Evolutionary conservation across 208 protist species (phyloP).

Genomic region (Trypanosoma scelopori): DNA sequence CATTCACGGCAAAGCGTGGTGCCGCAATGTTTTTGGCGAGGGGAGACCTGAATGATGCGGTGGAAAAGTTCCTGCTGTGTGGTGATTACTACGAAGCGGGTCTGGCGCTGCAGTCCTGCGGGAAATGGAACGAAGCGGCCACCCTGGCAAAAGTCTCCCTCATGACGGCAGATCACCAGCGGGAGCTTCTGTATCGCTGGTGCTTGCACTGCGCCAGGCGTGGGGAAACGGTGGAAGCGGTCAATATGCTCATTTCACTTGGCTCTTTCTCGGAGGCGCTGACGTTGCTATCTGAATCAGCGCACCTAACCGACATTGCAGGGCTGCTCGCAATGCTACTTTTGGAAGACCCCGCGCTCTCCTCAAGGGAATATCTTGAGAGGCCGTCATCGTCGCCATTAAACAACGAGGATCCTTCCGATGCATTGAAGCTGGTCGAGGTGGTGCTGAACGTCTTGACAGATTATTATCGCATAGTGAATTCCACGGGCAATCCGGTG

Average conservation of each 20-base stretch:
- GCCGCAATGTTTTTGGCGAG: constrained; percentile 69
- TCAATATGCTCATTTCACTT: constrained; percentile 43
- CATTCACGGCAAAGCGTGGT: constrained; percentile 44
- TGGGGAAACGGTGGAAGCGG: constrained; percentile 50
- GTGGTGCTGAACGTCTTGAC: constrained; percentile 46
- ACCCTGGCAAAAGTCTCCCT: constrained; percentile 43
- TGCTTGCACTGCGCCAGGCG: constrained; percentile 51
- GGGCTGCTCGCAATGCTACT: constrained; percentile 63
- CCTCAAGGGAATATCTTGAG: constrained; percentile 9
- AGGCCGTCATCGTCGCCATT: constrained; percentile 13
- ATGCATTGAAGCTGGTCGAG: constrained; percentile 19
- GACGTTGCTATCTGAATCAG: constrained; percentile 43
- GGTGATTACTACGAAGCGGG: constrained; percentile 62
- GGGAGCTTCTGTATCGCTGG: constrained; percentile 49
- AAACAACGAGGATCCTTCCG: constrained; percentile 20
- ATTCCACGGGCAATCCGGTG: constrained; percentile 50
- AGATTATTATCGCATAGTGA: constrained; percentile 62
- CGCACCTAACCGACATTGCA: constrained; percentile 62
- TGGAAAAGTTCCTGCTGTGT: constrained; percentile 74
- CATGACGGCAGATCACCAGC: constrained; percentile 2
- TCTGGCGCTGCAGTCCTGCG: constrained; percentile 62
- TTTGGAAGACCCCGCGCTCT: constrained; percentile 32
- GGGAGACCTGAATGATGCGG: constrained; percentile 64
- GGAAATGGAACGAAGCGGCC: constrained; percentile 62
- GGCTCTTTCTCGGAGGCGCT: constrained; percentile 35